Evolutionary conservation across 805 yeast genomes (phyloP).

Genomic region (Candida anglica): DNA sequence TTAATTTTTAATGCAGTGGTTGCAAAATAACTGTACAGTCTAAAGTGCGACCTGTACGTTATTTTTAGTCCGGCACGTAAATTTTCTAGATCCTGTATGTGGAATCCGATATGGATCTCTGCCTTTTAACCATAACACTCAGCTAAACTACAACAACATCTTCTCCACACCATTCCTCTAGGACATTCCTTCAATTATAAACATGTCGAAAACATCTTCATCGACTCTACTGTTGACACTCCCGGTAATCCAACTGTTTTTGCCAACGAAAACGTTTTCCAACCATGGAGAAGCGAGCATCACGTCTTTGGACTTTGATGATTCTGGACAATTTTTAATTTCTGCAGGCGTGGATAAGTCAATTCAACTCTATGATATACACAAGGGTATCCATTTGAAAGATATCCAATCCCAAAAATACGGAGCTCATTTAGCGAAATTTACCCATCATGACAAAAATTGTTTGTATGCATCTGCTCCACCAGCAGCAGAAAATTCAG

Average conservation of each 20-base stretch:
- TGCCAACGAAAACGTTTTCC: conserved; percentile 46
- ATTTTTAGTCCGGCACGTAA: too few species aligned
- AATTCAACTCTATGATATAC: conserved; percentile 76
- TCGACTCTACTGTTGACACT: conserved; percentile 24
- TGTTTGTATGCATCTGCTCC: conserved; percentile 82
- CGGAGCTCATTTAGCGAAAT: conserved; percentile 83
- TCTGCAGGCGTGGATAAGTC: conserved; percentile 79
- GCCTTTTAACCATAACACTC: too few species aligned
- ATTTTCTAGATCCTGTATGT: too few species aligned
- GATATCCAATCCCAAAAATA: conserved; percentile 82
- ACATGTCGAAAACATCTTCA: too few species aligned
- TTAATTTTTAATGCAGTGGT: too few species aligned
- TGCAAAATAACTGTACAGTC: too few species aligned
- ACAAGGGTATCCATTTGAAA: conserved; percentile 63
- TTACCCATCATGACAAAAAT: conserved; percentile 69
- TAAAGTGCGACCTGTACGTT: too few species aligned
- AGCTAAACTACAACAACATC: too few species aligned
- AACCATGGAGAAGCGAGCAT: conserved; percentile 52
- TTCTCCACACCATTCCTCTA: too few species aligned
- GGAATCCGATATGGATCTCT: too few species aligned
- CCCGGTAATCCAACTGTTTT: conserved; percentile 21
- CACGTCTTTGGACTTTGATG: conserved; percentile 76
- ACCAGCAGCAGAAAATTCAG: conserved; percentile 27
- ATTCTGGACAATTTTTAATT: conserved; percentile 71
- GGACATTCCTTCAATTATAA: too few species aligned